Evolutionary conservation across 768 basidiomycete genomes (phyloP).

Genomic region (Leccinum uliginosum): DNA sequence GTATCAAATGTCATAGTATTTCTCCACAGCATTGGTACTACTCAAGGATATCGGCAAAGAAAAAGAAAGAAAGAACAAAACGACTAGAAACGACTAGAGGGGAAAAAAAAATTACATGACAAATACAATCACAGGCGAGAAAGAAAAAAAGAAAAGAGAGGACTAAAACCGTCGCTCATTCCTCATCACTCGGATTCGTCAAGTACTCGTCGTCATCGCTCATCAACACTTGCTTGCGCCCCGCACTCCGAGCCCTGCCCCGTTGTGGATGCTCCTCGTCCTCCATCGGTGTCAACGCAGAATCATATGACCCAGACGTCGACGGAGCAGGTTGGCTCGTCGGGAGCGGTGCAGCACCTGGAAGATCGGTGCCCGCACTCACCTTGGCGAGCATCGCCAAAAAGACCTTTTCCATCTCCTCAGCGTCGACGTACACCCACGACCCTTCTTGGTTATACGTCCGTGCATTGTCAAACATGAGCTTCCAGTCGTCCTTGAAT

Average conservation of each 20-base stretch:
- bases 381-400: slow-evolving; percentile 61
- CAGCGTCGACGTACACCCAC: slow-evolving; percentile 92
- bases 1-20: too few relatives aligned
- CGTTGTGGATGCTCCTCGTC: slow-evolving; percentile 67
- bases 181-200: slow-evolving; percentile 69
- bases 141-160: background rate
- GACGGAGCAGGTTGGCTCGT: slow-evolving; percentile 26
- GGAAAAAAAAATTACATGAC: background rate
- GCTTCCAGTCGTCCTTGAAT: slow-evolving; percentile 75
- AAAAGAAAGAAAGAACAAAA: background rate
- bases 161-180: slow-evolving; percentile 28
- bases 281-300: slow-evolving; percentile 76
- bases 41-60: background rate
- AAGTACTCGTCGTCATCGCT: slow-evolving; percentile 65
- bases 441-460: slow-evolving; percentile 94
- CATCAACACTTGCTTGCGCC: slow-evolving; percentile 67
- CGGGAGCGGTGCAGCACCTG: slow-evolving; percentile 55
- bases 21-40: background rate
- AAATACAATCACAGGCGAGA: background rate
- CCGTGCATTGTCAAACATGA: slow-evolving; percentile 93
- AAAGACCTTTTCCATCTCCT: slow-evolving; percentile 91
- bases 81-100: background rate
- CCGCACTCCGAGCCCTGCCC: slow-evolving; percentile 52
- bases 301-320: slow-evolving; percentile 50
- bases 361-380: slow-evolving; percentile 66